Base-by-base conservation (phyloP, 495 filamentous ascomycete species). In the Paragyromitra xinjiangensis region DNA sequence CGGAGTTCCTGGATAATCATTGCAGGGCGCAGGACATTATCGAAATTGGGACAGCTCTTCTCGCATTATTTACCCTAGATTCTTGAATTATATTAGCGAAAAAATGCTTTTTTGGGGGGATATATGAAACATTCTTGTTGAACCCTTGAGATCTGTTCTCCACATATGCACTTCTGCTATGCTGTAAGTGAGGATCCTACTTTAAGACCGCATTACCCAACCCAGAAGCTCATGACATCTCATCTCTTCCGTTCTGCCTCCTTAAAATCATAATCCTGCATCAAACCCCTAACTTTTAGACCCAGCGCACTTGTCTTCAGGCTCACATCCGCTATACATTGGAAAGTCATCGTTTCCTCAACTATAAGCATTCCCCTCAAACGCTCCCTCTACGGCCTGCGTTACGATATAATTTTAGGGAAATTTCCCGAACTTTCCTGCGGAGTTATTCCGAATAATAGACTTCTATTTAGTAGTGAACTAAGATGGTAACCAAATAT, bases 11-110 rank as follows among this genome's bases (percentile, higher is more conserved):
- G 56, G 56, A 37, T 61, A 39, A 61, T n/a, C 7, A 61, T 61
- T 12, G 56, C 37, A 61, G 7, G 5, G 7, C 26, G 56, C 56
- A 61, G 56, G 56, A 61, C 56, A 61, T 16, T 39, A 61, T 61
- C n/a, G 56, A 61, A n/a, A 29, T 29, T 61, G 56, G 56, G 14
- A n/a, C 56, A 61, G 56, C 56, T 61, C 56, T 61, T 39, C 56
- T 61, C 29, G 56, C 56, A 61, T 61, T 61, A 61, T 61, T 61
- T 61, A 61, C 26, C 26, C 26, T 61, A 61, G 56, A 61, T 19
- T 61, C 26, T 61, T 61, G 29, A 61, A 29, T 61, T 61, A 16
- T 16, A 61, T 61, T 37, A 61, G 14, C 11, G 8, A 39, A 61
- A 53, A 61, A 2, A 61, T 2, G 29, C 56, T 61, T 61, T 61